These are phyloP conservation scores for Neoboletus subvelutipes DNA, from an alignment of 768 basidiomycete genomes.

Conservation along the genomic window DNA sequence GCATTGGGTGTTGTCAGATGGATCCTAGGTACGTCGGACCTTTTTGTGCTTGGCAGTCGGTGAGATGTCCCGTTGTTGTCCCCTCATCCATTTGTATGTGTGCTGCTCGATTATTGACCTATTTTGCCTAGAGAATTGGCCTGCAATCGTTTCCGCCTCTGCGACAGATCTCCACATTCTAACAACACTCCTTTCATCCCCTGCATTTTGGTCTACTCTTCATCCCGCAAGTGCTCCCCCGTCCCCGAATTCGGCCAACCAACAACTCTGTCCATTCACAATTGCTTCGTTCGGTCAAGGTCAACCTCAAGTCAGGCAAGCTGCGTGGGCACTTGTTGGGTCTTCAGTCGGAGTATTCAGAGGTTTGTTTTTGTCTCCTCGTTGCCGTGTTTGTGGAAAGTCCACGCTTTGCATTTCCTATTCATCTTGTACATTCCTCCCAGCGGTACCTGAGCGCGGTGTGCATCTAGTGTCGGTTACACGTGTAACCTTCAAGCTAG, in stretches of 20 bases:
- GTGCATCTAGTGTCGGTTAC: not conserved
- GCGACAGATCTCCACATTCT: not conserved
- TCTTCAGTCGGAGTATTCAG: constrained; percentile 43
- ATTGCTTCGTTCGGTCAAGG: constrained; percentile 46
- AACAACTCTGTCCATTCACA: constrained; percentile 25
- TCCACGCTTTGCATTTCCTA: not conserved
- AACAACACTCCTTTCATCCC: constrained; percentile 24
- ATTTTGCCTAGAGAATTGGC: constrained; percentile 17
- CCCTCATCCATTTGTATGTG: not conserved
- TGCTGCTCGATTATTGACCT: constrained; percentile 1
- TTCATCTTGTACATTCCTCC: not conserved
- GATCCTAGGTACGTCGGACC: constrained; percentile 52
- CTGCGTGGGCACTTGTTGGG: constrained; percentile 63
- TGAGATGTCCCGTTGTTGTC: not conserved
- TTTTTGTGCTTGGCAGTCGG: not conserved
- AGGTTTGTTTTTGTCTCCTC: constrained; percentile 34
- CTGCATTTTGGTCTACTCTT: constrained; percentile 60
- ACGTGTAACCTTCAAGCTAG: not conserved
- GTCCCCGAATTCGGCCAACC: constrained; percentile 28
- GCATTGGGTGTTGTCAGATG: constrained; percentile 66
- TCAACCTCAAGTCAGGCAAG: constrained; percentile 72
- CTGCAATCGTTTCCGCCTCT: constrained; percentile 2
- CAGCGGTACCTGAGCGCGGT: not conserved
- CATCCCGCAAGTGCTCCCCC: constrained; percentile 48
- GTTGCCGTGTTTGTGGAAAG: not conserved